Conservation (phyloP, 257 asterid species). For the Solanum phureja region DNA sequence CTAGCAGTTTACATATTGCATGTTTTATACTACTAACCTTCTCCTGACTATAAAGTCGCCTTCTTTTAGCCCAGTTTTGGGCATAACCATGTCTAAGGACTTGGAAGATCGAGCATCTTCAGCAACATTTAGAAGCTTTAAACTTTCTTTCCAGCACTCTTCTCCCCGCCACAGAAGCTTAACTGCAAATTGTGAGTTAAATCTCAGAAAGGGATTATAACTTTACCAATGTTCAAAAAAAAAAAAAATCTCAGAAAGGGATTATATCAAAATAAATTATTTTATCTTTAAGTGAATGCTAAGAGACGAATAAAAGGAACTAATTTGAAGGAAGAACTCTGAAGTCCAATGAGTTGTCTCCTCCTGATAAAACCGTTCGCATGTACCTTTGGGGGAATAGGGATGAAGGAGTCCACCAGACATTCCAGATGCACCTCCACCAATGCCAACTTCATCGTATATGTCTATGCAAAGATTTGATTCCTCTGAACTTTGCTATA, state of each 20-base stretch:
- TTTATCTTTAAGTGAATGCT: background rate
- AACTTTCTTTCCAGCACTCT: conserved; percentile 89
- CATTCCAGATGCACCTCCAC: conserved; percentile 99
- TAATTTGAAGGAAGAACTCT: background rate
- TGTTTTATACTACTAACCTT: conserved; percentile 37
- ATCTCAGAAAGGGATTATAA: background rate
- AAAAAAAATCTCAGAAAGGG: background rate
- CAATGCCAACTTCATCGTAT: conserved; percentile 83
- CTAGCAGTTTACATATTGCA: background rate
- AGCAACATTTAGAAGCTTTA: conserved; percentile 57
- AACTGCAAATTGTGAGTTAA: conserved; percentile 34
- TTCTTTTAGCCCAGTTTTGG: conserved; percentile 6
- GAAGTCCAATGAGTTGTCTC: background rate
- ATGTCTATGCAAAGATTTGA: conserved; percentile 53
- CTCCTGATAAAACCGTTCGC: background rate
- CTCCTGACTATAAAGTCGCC: conserved; percentile 44
- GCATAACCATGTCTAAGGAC: conserved; percentile 12
- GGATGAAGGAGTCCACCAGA: conserved; percentile 99
- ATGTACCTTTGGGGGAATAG: conserved; percentile 81
- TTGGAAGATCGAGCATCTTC: conserved; percentile 40
- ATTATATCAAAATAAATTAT: background rate
- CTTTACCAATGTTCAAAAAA: too few relatives aligned
- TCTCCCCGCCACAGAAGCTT: conserved; percentile 85
- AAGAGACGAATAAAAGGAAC: background rate
- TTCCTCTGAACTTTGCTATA: conserved; percentile 61